Evolutionary conservation across 2,329 filamentous ascomycete species (phyloP), one percentile per base, ranked within the genome.

Genomic region (Pseudopyrenochaeta lycopersici): DNA sequence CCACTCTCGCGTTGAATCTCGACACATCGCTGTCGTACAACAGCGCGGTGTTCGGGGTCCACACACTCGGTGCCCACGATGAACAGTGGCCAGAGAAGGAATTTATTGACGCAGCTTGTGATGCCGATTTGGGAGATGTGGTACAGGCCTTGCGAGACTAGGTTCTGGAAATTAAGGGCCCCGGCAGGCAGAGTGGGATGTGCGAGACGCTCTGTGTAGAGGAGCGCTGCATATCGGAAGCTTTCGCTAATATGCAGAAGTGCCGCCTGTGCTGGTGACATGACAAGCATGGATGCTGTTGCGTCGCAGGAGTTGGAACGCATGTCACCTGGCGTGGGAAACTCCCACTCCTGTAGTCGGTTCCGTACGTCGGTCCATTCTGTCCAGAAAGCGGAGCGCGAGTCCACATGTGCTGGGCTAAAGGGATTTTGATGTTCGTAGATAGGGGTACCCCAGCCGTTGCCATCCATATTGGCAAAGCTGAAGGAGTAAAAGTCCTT

Each of bases 61-160:
- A 95, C 89, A 67, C 92, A 96, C 78, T 97, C 94, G 18, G 91
- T 92, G 17, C 93, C 93, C 1, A 90, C 88, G 46, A 97, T 89
- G 73, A 97, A 97, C 2, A 97, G 83, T 2, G 94, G 93, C 94
- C 93, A 97, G 7, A 97, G 85, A 9, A 97, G 79, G 73, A 96
- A 97, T 71, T 97, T 96, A 76, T 96, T 90, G 32, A 89, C 88
- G 42, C 83, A 84, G 66, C 85, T 87, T 35, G 84, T 89, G 2
- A 88, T 84, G 57, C 91, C 88, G 32, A 97, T 87, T 47, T 88
- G 88, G 6, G 88, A 89, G 51, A 95, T 90, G 76, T 96, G 94
- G 76, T 88, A 90, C 35, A 97, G 84, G 1, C 93, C 90, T 61
- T 91, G 88, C 68, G 87, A 87, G 49, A 97, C 92, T 17, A 96